Conservation (phyloP, 305 asterid species). For the Solanum chacoense region DNA sequence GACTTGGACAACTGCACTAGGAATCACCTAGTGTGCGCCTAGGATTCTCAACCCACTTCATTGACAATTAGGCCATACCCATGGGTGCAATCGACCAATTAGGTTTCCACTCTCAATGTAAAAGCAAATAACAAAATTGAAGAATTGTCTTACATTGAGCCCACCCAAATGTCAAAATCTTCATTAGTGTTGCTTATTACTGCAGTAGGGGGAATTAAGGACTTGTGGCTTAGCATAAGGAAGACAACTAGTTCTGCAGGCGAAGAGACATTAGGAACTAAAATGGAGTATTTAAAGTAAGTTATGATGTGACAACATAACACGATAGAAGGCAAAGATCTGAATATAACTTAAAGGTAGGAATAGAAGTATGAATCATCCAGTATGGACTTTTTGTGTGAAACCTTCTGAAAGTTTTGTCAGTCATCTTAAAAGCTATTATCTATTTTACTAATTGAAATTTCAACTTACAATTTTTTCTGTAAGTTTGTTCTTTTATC, state of each 20-base stretch:
- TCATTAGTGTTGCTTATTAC: not conserved
- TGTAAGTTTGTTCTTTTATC: not conserved
- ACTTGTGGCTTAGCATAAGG: not conserved
- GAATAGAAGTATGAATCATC: not conserved
- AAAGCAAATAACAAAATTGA: not conserved
- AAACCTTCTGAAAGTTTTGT: not conserved
- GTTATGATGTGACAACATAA: not conserved
- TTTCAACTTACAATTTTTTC: not conserved
- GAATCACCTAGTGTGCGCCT: not conserved
- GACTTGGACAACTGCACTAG: not conserved
- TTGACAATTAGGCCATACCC: not conserved
- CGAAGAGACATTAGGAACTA: not conserved
- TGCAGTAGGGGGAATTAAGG: not conserved
- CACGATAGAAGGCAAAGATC: not conserved
- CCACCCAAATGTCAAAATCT: not conserved
- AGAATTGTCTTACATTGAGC: not conserved
- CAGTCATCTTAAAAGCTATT: not conserved
- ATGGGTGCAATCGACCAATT: not conserved
- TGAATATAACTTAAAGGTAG: not conserved
- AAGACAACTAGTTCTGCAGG: not conserved
- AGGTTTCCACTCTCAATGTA: not conserved
- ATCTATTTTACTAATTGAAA: not conserved
- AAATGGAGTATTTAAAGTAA: not conserved
- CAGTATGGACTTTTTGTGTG: not conserved
- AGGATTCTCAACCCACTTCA: not conserved